These are phyloP conservation scores for Friedmanniomyces endolithicus DNA, from an alignment of 495 filamentous ascomycete species.

Conservation along the genomic window DNA sequence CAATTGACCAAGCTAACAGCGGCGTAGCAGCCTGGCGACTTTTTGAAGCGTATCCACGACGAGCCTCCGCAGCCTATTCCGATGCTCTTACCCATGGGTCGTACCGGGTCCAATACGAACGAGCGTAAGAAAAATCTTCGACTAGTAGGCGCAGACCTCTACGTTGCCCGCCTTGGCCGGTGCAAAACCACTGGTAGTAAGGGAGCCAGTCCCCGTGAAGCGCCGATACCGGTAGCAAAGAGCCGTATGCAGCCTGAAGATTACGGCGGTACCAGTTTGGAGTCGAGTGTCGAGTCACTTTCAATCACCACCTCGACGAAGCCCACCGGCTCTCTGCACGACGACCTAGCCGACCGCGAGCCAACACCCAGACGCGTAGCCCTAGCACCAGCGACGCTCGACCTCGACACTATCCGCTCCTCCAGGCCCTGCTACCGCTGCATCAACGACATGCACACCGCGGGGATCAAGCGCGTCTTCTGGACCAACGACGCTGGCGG, in stretches of 20 bases:
- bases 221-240: neutral
- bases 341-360: constrained; percentile 29
- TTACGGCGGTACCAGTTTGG: neutral
- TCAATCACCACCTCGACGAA: neutral
- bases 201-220: neutral
- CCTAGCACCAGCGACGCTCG: neutral
- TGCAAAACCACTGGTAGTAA: neutral
- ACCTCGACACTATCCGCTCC: constrained; percentile 10
- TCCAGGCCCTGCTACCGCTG: constrained; percentile 43
- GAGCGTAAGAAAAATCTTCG: constrained; percentile 36
- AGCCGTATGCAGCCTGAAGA: neutral
- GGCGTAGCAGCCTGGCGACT: too few relatives aligned
- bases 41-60: too few relatives aligned
- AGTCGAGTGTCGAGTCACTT: neutral
- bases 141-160: constrained; percentile 40
- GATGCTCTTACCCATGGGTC: constrained; percentile 23
- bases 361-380: constrained; percentile 1
- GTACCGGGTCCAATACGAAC: constrained; percentile 13
- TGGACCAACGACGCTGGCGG: constrained; percentile 38
- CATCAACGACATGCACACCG: constrained; percentile 38
- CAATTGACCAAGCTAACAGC: too few relatives aligned
- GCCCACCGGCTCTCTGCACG: constrained; percentile 33
- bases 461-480: constrained; percentile 42
- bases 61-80: constrained; percentile 17
- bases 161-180: constrained; percentile 37